phyloP scores from a whole-genome alignment of 1,284 basidiomycete species.

The Apiotrichum sp. region DNA sequence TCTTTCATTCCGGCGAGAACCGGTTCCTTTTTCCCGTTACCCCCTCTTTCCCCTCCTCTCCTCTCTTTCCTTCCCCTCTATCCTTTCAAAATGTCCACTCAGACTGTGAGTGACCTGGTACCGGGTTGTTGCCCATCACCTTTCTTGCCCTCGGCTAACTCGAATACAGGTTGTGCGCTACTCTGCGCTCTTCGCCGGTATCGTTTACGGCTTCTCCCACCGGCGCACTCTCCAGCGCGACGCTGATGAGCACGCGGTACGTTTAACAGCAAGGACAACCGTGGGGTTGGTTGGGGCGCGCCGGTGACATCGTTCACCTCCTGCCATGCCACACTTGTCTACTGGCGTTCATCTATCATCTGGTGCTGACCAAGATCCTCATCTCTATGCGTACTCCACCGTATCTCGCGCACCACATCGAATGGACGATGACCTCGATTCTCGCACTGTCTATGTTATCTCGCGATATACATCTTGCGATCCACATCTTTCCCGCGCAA shows the following conservation, averaged over 20 bases:
- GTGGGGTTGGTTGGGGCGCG: too few relatives aligned
- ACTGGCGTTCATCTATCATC: too few relatives aligned
- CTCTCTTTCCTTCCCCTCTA: not conserved
- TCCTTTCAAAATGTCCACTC: conserved; percentile 37
- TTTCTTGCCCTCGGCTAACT: not conserved
- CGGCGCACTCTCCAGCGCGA: conserved; percentile 79
- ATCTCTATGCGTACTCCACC: too few relatives aligned
- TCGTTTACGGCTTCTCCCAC: conserved; percentile 89
- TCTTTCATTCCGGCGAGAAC: not conserved
- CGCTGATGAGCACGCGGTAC: conserved; percentile 55
- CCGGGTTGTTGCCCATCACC: not conserved
- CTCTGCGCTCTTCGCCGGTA: conserved; percentile 79
- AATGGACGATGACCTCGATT: too few relatives aligned
- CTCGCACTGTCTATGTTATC: too few relatives aligned
- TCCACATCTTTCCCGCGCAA: too few relatives aligned
- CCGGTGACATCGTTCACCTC: too few relatives aligned
- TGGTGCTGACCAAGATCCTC: too few relatives aligned
- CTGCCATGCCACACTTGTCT: too few relatives aligned
- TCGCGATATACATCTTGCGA: too few relatives aligned
- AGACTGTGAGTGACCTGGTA: conserved; percentile 13
- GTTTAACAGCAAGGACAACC: conserved; percentile 7
- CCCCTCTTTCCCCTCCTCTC: not conserved
- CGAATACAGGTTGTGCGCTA: conserved; percentile 83
- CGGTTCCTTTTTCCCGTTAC: not conserved
- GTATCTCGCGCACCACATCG: too few relatives aligned